Evolutionary conservation across 805 yeast genomes (phyloP), one percentile per base, ranked within the genome.

Genomic region (Yamadazyma phyllophila): DNA sequence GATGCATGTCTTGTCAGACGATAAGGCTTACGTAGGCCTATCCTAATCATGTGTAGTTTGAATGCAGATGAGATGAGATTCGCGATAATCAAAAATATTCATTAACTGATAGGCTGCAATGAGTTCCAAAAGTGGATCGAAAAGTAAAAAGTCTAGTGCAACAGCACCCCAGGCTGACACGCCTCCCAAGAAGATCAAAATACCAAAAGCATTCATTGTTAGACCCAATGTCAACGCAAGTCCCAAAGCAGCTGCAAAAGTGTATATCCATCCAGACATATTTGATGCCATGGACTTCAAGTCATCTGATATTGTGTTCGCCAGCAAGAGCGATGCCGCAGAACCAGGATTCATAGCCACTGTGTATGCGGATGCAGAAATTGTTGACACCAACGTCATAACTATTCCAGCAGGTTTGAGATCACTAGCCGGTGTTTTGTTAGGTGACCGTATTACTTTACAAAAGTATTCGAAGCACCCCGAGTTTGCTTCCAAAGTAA

Each of bases 381-480:
- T 60, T 7, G 14, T 50, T 3, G 74, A 66, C 15, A 41, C 45
- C 13, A 65, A 67, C 46, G 64, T 70, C 13, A 49, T 67, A 2
- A 48, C 49, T 2, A 43, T 71, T 1, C 62, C 70, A 6, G 26
- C 49, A 4, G 47, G 56, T n/a, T 47, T 61, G 24, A 55, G 76
- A 32, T 48, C 47, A 2, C 57, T 69, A 40, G 66, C 67, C 1
- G 74, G 73, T 0, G 43, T 80, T 11, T 61, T 81, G 8, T 66
- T 78, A 46, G 69, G 84, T 11, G 79, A 82, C 29, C 56, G 76
- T 30, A 53, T 77, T 0, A 66, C 67, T 26, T 52, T 92, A 0
- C 56, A 59, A 10, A 82, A 76, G 52, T 66, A 69, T 16, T 41
- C 63, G 4, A 53, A 61, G 2, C 85, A 80, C 46, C 88, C 90